phyloP scores from a whole-genome alignment of 805 yeast species.

The Barnettozyma sucrosica region DNA sequence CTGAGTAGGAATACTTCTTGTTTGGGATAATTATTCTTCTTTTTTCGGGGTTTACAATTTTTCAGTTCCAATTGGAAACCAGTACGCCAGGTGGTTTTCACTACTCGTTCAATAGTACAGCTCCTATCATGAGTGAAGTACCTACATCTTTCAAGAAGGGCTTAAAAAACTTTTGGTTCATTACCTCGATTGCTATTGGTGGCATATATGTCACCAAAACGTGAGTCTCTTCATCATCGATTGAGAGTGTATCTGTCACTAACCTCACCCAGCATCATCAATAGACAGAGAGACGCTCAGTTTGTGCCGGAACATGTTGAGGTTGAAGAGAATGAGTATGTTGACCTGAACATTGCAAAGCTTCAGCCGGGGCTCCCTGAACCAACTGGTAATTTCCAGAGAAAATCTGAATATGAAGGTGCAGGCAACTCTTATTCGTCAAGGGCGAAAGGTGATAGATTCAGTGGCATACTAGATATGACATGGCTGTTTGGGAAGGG shows the following conservation, averaged over 20 bases:
- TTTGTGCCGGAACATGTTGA: conserved; percentile 30
- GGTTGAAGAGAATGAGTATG: conserved; percentile 14
- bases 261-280: conserved; percentile 23
- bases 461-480: conserved; percentile 24
- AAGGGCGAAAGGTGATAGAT: conserved; percentile 52
- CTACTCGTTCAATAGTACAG: too few species aligned
- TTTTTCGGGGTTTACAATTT: not conserved
- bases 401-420: conserved; percentile 66
- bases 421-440: conserved; percentile 54
- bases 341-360: conserved; percentile 24
- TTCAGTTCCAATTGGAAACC: too few species aligned
- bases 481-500: conserved; percentile 18
- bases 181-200: conserved; percentile 25
- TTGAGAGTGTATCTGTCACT: not conserved
- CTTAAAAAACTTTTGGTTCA: conserved; percentile 21
- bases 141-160: conserved; percentile 15
- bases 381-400: conserved; percentile 29
- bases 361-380: conserved; percentile 54
- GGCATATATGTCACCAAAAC: conserved; percentile 25
- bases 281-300: conserved; percentile 30
- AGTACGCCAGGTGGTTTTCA: too few species aligned
- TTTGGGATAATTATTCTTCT: not conserved
- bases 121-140: conserved; percentile 4
- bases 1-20: not conserved
- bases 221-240: conserved; percentile 14